Evolutionary conservation across 768 basidiomycete genomes (phyloP).

Genomic region (Leccinum variicolor): DNA sequence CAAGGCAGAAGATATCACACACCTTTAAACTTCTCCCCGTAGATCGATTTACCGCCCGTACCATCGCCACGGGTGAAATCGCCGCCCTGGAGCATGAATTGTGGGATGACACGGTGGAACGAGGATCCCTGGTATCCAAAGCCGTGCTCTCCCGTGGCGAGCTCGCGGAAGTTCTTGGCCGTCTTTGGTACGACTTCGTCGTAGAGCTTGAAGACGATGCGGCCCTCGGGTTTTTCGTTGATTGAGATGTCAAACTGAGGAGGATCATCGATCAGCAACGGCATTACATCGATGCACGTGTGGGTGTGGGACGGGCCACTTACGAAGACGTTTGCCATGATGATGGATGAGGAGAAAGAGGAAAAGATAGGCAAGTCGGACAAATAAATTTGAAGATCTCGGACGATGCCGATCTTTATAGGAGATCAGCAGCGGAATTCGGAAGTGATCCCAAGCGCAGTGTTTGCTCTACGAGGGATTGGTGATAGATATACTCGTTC

Average conservation of each 20-base stretch:
- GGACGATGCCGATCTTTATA: conserved; percentile 10
- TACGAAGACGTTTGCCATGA: conserved; percentile 13
- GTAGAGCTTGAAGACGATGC: conserved; percentile 82
- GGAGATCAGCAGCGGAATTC: conserved; percentile 3
- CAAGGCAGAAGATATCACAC: not conserved
- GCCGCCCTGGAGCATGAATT: conserved; percentile 90
- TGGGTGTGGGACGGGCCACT: not conserved
- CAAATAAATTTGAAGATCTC: not conserved
- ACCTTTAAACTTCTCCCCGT: conserved; percentile 67
- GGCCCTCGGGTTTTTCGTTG: conserved; percentile 38
- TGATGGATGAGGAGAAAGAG: not conserved
- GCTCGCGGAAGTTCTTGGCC: conserved; percentile 83
- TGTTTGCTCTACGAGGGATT: no score
- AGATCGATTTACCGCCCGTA: conserved; percentile 80
- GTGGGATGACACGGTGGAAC: conserved; percentile 84
- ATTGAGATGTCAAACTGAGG: conserved; percentile 68
- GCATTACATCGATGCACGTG: not conserved
- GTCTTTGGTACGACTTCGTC: conserved; percentile 77
- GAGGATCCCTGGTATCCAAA: conserved; percentile 64
- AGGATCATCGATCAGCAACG: not conserved
- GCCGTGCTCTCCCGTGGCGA: conserved; percentile 72
- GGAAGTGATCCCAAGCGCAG: not conserved
- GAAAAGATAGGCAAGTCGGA: not conserved
- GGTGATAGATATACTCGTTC: not conserved
- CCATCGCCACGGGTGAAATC: conserved; percentile 73